Base-by-base conservation (phyloP, 2,329 filamentous ascomycete species). In the Lasiodiplodia gonubiensis region DNA sequence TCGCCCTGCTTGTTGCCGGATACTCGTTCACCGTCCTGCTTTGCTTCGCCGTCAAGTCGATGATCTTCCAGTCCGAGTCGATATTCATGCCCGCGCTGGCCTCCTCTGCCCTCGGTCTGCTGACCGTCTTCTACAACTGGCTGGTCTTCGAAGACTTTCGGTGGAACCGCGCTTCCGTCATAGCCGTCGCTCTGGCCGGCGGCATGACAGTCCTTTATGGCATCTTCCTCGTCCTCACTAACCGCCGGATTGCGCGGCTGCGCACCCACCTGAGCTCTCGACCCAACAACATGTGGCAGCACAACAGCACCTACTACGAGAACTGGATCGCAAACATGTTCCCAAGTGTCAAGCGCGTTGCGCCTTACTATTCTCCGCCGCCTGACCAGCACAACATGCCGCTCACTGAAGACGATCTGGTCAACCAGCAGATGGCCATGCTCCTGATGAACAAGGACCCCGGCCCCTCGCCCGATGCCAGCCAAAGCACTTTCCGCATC, bases 361-460 rank as follows among this genome's bases (percentile, higher is more conserved):
- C 71, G 63, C 49, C 57, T 59, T 27, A 68, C 69, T 61, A 52
- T 23, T 18, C 57, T 11, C 25, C 53, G 10, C 52, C 68, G 4
- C 49, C 65, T 5, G 48, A 52, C 12, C 52, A 54, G 14, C 73
- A n/a, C 71, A 64, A 54, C 53, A 63, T 53, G 25, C 57, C 73
- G 0, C 70, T 83, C 65, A 78, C 78, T 25, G 83, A 86, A 71
- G 82, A 84, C 65, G 83, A 85, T 60, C 75, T 80, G 68, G 81
- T 84, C 67, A 81, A 82, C 35, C 81, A 83, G 70, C 83, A 85
- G 69, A 83, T 85, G 79, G 78, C 82, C n/a, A 77, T 80, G 69
- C 76, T 86, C 0, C 78, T 85, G 18, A 72, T 77, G 66, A 76
- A 76, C 66, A 70, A 71, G 30, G 77, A 81, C 55, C 66, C 73